Conservation (phyloP, 164 flowering plant genomes). For the Annona cherimola region DNA sequence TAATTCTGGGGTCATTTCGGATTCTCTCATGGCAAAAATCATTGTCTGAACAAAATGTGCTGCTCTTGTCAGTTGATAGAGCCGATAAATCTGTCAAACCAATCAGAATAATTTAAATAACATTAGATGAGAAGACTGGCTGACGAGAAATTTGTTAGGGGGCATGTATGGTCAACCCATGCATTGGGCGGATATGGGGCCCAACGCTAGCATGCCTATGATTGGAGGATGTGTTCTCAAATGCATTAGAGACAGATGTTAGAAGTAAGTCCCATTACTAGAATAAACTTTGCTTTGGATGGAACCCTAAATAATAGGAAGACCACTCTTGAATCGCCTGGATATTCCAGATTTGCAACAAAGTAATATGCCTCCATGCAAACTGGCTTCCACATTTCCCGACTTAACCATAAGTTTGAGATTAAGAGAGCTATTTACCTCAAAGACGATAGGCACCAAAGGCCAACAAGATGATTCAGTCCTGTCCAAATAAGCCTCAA, state of each 20-base stretch:
- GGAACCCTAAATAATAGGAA: not conserved
- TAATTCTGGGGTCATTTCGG: conserved; percentile 32
- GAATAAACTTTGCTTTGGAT: not conserved
- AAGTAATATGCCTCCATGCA: not conserved
- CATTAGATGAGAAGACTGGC: not conserved
- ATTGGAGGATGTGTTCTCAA: not conserved
- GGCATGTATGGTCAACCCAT: not conserved
- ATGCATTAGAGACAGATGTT: not conserved
- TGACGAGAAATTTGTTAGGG: not conserved
- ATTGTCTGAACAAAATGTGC: conserved; percentile 52
- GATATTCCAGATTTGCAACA: not conserved
- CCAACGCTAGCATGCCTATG: not conserved
- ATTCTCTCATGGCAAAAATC: conserved; percentile 47
- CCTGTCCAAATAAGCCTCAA: conserved; percentile 50
- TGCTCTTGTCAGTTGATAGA: conserved; percentile 74
- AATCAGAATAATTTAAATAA: conserved; percentile 7
- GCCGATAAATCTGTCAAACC: conserved; percentile 60
- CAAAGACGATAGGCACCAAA: conserved; percentile 77
- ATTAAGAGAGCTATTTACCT: conserved; percentile 35
- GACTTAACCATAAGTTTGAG: not conserved
- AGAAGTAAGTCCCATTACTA: not conserved
- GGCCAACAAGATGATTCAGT: conserved; percentile 81
- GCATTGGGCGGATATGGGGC: not conserved
- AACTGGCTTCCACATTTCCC: not conserved
- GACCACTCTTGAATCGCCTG: not conserved